Evolutionary conservation across 495 filamentous ascomycete species (phyloP), one percentile per base, ranked within the genome.

Genomic region (Corynascus novoguineensis): DNA sequence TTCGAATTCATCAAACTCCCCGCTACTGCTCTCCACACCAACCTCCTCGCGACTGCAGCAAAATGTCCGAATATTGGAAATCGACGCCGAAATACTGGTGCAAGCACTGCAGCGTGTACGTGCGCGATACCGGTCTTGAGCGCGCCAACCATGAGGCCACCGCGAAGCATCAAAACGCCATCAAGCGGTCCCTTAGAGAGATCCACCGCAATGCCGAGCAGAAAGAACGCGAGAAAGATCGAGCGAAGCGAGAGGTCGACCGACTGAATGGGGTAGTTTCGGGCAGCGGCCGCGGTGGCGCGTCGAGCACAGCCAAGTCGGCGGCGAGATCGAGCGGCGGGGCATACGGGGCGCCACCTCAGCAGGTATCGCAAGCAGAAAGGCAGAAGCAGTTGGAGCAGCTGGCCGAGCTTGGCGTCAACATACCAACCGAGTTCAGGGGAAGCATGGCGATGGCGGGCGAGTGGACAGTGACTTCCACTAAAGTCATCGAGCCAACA

Each of bases 1-100:
- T n/a, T 21, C 17, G n/a, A 41, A 41, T 5, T 41, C 37, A 15
- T 5, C 29, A 31, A 31, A 5, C 10, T 31, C 10, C 5, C 29
- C 3, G 1, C n/a, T 19, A 17, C n/a, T 19, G 4, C 22, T 45
- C 22, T 14, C n/a, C 1, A 14, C 45, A 48, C 9, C 27, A 4
- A 29, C 27, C 44, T 14, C 25, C 25, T 28, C 17, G 38, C 35
- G 4, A 38, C 14, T 15, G 6, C 3, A 7, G 10, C 35, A 38
- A 27, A 46, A 98, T 98, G 93, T 85, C 93, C 1, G 95, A 97
- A 82, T 92, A 96, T 72, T 98, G 93, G 93, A 97, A 97, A 73
- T 97, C 93, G 22, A 93, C 91, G 77, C 89, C 91, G 11, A 91
- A 84, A 69, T 90, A 92, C 76, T 97, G 90, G 89, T 99, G 93